Evolutionary conservation across 1,284 basidiomycete genomes (phyloP), one percentile per base, ranked within the genome.

Genomic region (Puccinia polysora): DNA sequence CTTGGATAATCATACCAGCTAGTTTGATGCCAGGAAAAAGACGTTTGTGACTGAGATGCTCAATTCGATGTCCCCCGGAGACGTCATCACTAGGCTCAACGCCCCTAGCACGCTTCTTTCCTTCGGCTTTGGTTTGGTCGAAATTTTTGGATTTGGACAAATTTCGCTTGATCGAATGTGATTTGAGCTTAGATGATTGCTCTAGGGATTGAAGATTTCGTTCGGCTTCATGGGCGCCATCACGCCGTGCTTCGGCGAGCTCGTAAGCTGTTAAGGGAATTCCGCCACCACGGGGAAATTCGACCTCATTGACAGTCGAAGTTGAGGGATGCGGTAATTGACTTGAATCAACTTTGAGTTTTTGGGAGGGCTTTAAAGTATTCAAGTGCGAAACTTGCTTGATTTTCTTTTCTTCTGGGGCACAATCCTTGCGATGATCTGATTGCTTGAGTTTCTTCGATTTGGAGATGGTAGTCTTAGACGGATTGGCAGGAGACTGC

Each of bases 1-100:
- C 85, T 15, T 89, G 87, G 75, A 91, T 85, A 60, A 99, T 85
- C 80, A 92, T 89, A 38, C 88, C 88, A 38, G 98, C 83, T 20
- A 97, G 84, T 78, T 88, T 90, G 83, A 92, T 91, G 40, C 94
- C 95, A 38, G 87, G 83, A 43, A 84, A 81, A 7, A 97, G 83
- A 75, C 93, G 87, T 40, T 59, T 52, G 23, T 53, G 60, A 45
- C 56, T 72, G 18, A 72, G 52, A 72, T 63, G 59, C 38, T 72
- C 69, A n/a, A 72, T 55, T 23, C 69, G 58, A 34, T 30, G 20
- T 10, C 47, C 45, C 52, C 60, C 43, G 34, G 18, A 2, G 8
- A 67, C 30, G 15, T 67, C 52, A 53, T 53, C 4, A 43, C 34
- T 43, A 8, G 36, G 34, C 18, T 38, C 18, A 10, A 43, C 36